Base-by-base conservation (phyloP, 2,329 filamentous ascomycete species). In the Chrysosporium queenslandicum region DNA sequence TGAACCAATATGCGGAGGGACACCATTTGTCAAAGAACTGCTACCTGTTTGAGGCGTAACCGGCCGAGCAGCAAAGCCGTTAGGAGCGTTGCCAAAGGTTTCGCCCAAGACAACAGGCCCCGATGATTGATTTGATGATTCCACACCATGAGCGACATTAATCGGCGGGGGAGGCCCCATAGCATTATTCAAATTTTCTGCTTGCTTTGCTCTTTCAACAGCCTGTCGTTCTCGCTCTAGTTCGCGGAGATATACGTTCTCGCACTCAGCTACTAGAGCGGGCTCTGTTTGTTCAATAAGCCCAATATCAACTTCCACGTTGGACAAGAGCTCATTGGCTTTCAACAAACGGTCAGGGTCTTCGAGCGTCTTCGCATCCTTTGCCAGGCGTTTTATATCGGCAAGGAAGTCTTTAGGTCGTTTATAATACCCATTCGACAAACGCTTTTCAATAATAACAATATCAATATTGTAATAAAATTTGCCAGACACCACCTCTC, bases 381-480 rank as follows among this genome's bases (percentile, higher is more conserved):
- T 91, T 20, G 85, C 84, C 4, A 98, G 73, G 32, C 83, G 80
- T 65, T 85, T 87, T 61, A 97, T 87, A 65, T 98, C 92, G 37
- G 83, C 82, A 47, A 94, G 71, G 64, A 96, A 98, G 65, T 96
- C 91, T 61, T 84, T 84, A 0, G 90, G 87, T 9, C 90, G 82
- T 60, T 89, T 87, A 69, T 98, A 98, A 69, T 88, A 98, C 4
- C 92, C 92, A 66, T 98, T 97, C 3, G 89, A 94, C 30, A 98
- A 75, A n/a, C 92, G 83, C 66, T 95, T 89, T 71, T 98, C 92
- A 50, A 98, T 96, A 0, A 86, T 91, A 2, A 85, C 85, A 9
- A 91, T 86, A 64, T 97, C 90, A 42, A 98, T 74, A 60, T 98
- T 98, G 74, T 96, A 97, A 67, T 84, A 97, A 67, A 90, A 92